phyloP scores from a whole-genome alignment of 306 rosid species.

The Alnus rubra region DNA sequence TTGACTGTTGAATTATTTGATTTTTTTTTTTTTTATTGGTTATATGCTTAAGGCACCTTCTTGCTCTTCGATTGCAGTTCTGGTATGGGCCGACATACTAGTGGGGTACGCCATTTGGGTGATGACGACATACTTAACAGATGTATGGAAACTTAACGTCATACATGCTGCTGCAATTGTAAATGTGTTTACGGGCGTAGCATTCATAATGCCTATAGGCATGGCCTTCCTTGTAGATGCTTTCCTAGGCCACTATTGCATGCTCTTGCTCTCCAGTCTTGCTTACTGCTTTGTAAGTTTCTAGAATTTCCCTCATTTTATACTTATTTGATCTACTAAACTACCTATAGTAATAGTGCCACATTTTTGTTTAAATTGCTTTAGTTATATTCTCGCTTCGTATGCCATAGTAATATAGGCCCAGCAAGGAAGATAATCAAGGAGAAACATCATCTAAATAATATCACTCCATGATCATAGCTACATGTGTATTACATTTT shows the following conservation, averaged over 20 bases:
- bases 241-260: constrained; percentile 21
- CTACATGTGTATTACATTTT: too few species aligned
- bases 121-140: constrained; percentile 26
- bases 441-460: too few species aligned
- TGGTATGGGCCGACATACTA: constrained; percentile 18
- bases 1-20: too few species aligned
- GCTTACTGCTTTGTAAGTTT: constrained; percentile 26
- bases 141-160: constrained; percentile 25
- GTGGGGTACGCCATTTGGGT: constrained; percentile 13
- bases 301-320: background rate
- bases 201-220: constrained; percentile 21
- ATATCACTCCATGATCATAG: too few species aligned
- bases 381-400: too few species aligned
- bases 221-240: constrained; percentile 28
- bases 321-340: too few species aligned
- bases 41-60: background rate
- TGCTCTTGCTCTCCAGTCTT: constrained; percentile 27
- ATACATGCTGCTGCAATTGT: constrained; percentile 34
- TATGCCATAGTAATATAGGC: too few species aligned
- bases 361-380: too few species aligned
- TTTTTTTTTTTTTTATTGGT: background rate
- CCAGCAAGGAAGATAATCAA: too few species aligned
- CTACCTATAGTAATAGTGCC: too few species aligned
- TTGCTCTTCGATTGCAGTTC: constrained; percentile 6
- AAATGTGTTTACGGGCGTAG: constrained; percentile 21